Evolutionary conservation across 2,329 filamentous ascomycete species (phyloP).

Genomic region (Stachybotrys chlorohalonatus): DNA sequence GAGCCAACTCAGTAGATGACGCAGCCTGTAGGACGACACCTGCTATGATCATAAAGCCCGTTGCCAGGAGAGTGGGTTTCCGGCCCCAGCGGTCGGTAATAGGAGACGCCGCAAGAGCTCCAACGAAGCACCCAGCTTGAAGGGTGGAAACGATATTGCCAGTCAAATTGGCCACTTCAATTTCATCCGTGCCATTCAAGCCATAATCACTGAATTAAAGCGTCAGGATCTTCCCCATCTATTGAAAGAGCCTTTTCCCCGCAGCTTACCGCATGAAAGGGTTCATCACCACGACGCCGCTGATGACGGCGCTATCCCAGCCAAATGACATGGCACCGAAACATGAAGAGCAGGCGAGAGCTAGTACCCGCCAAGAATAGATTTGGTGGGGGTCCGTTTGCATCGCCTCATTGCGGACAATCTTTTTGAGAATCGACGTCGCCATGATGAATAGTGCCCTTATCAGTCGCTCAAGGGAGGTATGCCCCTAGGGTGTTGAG

Average conservation of each 20-base stretch:
- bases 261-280: constrained; percentile 10
- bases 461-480: neutral
- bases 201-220: constrained; percentile 12
- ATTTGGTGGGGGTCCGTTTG: constrained; percentile 57
- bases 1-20: constrained; percentile 17
- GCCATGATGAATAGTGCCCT: neutral
- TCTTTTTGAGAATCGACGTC: constrained; percentile 14
- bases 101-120: constrained; percentile 12
- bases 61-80: constrained; percentile 18
- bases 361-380: constrained; percentile 61
- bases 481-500: neutral
- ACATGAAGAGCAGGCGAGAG: constrained; percentile 45
- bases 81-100: constrained; percentile 19
- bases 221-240: neutral
- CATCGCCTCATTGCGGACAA: constrained; percentile 53
- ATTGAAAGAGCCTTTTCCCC: too few species aligned
- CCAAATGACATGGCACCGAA: constrained; percentile 14
- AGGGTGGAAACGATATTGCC: constrained; percentile 18
- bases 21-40: constrained; percentile 22
- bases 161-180: constrained; percentile 10
- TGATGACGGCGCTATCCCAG: constrained; percentile 17
- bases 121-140: constrained; percentile 16
- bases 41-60: constrained; percentile 16
- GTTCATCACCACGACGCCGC: constrained; percentile 16
- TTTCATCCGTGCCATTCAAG: constrained; percentile 5